Conservation (phyloP, 169 alveolate species). For the Plasmodium knowlesi region DNA sequence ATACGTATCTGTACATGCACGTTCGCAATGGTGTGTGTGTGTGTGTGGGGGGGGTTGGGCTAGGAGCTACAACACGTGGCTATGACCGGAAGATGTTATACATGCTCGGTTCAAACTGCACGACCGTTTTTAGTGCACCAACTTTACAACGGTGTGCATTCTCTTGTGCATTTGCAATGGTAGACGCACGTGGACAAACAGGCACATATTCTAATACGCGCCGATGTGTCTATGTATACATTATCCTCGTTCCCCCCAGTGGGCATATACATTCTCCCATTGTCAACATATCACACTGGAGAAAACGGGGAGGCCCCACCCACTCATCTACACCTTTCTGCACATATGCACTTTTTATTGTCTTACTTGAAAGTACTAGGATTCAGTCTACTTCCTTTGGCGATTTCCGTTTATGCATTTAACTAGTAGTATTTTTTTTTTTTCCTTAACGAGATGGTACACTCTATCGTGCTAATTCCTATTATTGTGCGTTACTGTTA, state of each 20-base stretch:
- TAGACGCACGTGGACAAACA: background rate
- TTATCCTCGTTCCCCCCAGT: background rate
- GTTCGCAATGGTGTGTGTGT: background rate
- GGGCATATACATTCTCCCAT: background rate
- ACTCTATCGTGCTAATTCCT: background rate
- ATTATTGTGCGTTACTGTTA: background rate
- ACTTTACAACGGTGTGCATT: background rate
- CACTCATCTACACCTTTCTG: background rate
- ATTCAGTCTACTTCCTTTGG: background rate
- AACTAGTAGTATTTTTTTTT: background rate
- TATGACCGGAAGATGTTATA: background rate
- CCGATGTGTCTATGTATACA: background rate
- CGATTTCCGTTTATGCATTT: background rate
- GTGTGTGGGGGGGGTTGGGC: too few species aligned
- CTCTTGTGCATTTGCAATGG: background rate
- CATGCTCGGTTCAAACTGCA: background rate
- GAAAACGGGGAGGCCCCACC: background rate
- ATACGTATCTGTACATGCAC: background rate
- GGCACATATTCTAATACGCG: background rate
- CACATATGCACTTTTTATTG: background rate
- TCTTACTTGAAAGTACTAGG: slow-evolving; percentile 1
- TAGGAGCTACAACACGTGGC: background rate
- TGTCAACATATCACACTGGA: background rate
- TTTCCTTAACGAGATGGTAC: background rate
- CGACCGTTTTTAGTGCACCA: background rate